Base-by-base conservation (phyloP, 306 rosid genomes). In the Cucurbita maxima region DNA sequence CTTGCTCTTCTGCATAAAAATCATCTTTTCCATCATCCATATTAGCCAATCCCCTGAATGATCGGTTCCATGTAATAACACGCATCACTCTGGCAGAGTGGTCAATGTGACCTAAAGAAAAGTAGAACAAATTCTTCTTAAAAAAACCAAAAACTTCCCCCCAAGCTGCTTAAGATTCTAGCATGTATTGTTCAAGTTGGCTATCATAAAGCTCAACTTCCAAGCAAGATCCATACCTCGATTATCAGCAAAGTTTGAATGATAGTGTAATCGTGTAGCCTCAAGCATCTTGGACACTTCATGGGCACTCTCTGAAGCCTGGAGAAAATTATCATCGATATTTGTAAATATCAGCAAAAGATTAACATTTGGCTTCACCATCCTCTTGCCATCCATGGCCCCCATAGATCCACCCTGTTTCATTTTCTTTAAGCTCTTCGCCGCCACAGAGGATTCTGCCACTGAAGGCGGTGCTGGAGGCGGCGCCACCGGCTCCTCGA, bases 281-380 rank as follows among this genome's bases (percentile, higher is more conserved):
- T 90, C 97, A 25, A 93, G 91, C 97, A 93, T 81, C 92, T 93
- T 93, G 6, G 98, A 88, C 78, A 93, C 98, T 51, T 87, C 97
- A 45, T 87, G 94, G 59, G 94, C 96, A 79, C 90, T 85, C 80
- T 90, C 90, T 0, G 96, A 90, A 79, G 98, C 95, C 82, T 86
- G 85, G 60, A 93, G 90, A 81, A 93, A 93, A 80, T 90, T 78
- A 15, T 90, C 92, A 79, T 93, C 98, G 36, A 95, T 87, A 0
- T 72, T 80, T 34, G 36, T 43, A 86, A 86, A 91, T 56, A 91
- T 73, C 75, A 78, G 48, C 41, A 83, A 15, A 76, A 91, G 71
- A 78, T 83, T 84, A 10, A 70, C 30, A 70, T 70, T 51, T 15
- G 34, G 58, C 57, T 89, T 83, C 53, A 74, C 90, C 38, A 48